Evolutionary conservation across 2,329 filamentous ascomycete species (phyloP), one percentile per base, ranked within the genome.

Genomic region (Neopestalotiopsis sp.): DNA sequence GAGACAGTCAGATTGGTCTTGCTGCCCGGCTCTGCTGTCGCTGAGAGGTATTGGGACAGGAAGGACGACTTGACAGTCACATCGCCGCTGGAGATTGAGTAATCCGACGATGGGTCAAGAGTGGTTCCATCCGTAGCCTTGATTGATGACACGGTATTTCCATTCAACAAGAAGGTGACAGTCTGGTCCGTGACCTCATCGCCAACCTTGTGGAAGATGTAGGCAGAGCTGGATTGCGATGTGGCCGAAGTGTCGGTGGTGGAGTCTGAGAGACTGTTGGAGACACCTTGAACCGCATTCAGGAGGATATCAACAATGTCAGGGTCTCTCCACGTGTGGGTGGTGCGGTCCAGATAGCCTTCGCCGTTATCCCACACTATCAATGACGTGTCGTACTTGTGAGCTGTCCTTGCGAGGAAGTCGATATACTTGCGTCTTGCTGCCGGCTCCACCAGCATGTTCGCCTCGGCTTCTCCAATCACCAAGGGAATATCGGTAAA

Each of bases 341-440:
- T 79, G 2, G 77, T 77, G 49, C 88, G 84, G 72, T 90, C 80
- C 12, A 89, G 80, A 56, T 87, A 84, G 71, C 89, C 88, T 2
- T 81, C 74, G 0, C 88, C 87, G 69, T 89, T 90, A 73, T 90
- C 88, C 88, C 88, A 90, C 5, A 90, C 75, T 1, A 89, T 79
- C 3, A 84, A 81, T 1, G 84, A 77, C 7, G 85, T 86, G 70
- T 84, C 81, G 72, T 88, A 85, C 60, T 84, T 81, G 1, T 78
- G 80, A 0, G 85, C 84, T 0, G 82, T 84, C 34, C 83, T 82
- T 24, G 85, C 76, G 66, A 90, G 80, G 69, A 83, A 82, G 75
- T 90, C 87, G 66, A 84, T 86, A 74, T 88, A 90, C 68, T 85
- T 85, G 85, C 88, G 89, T 60, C 87, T 81, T 1, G 85, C 87